A percentile compares a stretch with the other conserved stretches of the same genome.
Conservation (phyloP, 2,329 filamentous ascomycete genomes). For the Cladosporium sphaerospermum region DNA sequence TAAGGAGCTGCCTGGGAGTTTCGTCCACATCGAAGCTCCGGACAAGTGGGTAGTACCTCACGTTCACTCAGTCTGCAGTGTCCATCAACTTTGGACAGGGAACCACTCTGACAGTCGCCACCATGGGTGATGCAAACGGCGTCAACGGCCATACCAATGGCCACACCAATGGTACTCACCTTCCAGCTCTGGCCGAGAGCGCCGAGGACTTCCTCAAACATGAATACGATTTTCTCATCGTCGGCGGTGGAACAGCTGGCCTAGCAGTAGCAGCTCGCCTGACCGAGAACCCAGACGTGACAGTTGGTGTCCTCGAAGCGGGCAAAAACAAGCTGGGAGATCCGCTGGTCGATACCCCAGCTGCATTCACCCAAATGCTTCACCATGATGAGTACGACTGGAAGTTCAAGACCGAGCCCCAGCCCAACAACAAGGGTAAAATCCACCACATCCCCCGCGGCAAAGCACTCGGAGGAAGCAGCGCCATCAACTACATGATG, state of each 20-base stretch:
- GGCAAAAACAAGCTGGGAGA: conserved; percentile 21
- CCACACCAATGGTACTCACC: conserved; percentile 3
- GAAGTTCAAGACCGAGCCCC: conserved; percentile 24
- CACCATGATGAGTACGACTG: conserved; percentile 19
- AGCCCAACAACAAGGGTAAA: conserved; percentile 13
- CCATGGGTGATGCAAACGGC: conserved; percentile 20
- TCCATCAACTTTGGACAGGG: too few species aligned
- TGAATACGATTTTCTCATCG: conserved; percentile 26
- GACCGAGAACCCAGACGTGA: conserved; percentile 26
- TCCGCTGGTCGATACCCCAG: conserved; percentile 21
- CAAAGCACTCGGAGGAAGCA: conserved; percentile 35
- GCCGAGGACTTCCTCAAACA: conserved; percentile 24
- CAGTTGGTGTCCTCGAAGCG: conserved; percentile 30
- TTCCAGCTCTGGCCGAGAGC: conserved; percentile 21
- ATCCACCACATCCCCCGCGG: conserved; percentile 27
- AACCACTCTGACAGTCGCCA: too few species aligned
- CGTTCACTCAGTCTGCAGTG: too few species aligned
- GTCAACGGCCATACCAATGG: conserved; percentile 15
- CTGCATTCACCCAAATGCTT: conserved; percentile 18
- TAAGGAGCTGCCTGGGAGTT: too few species aligned
- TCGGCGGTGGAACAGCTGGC: conserved; percentile 29
- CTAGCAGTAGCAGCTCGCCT: conserved; percentile 27
- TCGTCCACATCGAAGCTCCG: too few species aligned
- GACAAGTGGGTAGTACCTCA: too few species aligned
- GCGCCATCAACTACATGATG: conserved; percentile 34